Evolutionary conservation across 2,329 filamentous ascomycete genomes (phyloP), one percentile per base, ranked within the genome.

Genomic region (Phaeosphaeriaceae sp.): DNA sequence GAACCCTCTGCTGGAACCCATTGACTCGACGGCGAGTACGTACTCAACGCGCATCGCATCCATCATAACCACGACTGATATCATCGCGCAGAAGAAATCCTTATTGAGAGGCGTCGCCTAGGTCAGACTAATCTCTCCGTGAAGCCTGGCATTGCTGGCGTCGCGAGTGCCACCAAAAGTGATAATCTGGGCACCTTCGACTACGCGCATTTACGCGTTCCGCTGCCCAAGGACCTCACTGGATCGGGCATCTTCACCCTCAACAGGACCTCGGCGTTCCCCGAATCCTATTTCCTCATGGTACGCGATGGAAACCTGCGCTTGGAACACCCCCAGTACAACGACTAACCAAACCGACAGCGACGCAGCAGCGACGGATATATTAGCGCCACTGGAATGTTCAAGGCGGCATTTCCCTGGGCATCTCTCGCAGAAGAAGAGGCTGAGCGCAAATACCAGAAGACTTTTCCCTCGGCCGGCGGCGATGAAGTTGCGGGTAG

Each of bases 241-340:
- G 83, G 82, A 21, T 96, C 92, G 5, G 94, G 94, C 68, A 95
- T 99, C 66, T 97, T 97, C 79, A 88, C 90, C 67, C 87, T 68
- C 38, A 66, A 87, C 51, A 87, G 87, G 70, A 74, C 76, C 8
- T 77, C 81, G 46, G 73, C 79, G 53, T 83, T 79, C 52, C 93
- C 94, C 4, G 91, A 91, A 72, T 94, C 90, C 61, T 99, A 99
- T 77, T 99, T 97, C 74, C 79, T 99, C 63, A 99, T 99, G 85
- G 84, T 86, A 79, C 74, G 80, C 44, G 48, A 64, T 63, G 53
- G 50, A 59, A 48, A 45, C 26, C 13, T 15, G 13, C 21, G 26
- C 33, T 28, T 41, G 42, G 37, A 20, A 41, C 42, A 37, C 26
- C 56, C 48, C 50, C 54, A 57, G 46, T 34, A 38, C 44, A 58